phyloP scores from a whole-genome alignment of 2,329 filamentous ascomycete species.

The Dactylonectria estremocensis region DNA sequence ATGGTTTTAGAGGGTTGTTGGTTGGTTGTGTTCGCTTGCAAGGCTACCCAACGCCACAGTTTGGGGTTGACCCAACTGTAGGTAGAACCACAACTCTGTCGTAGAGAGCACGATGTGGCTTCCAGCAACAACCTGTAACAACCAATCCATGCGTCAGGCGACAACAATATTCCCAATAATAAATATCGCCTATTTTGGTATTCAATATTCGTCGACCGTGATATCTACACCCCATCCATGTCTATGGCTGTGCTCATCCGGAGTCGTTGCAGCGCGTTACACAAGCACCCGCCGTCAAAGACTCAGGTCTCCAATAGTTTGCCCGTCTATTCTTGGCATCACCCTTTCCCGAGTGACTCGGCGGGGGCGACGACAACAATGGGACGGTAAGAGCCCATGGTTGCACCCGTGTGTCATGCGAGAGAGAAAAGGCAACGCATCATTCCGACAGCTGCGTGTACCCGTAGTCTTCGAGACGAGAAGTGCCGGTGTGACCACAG shows the following conservation, averaged over 20 bases:
- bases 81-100: neutral
- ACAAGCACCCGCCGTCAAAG: conserved; percentile 5
- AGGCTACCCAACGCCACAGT: conserved; percentile 19
- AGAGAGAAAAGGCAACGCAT: neutral
- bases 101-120: neutral
- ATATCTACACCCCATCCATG: conserved; percentile 1
- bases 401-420: conserved; percentile 7
- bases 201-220: neutral
- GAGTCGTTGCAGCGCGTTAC: neutral
- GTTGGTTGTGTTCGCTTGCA: conserved; percentile 20
- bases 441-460: conserved; percentile 1
- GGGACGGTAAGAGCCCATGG: conserved; percentile 3
- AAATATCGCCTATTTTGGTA: too few relatives aligned
- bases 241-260: neutral
- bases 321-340: neutral
- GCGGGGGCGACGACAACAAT: neutral
- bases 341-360: neutral
- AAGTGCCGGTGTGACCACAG: neutral
- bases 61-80: neutral
- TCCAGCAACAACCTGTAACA: too few relatives aligned
- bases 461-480: neutral
- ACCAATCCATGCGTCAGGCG: neutral
- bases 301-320: neutral
- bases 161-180: neutral
- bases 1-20: conserved; percentile 10